phyloP scores from a whole-genome alignment of 2,329 filamentous ascomycete genomes.

The Reticulascus tulasneorum region DNA sequence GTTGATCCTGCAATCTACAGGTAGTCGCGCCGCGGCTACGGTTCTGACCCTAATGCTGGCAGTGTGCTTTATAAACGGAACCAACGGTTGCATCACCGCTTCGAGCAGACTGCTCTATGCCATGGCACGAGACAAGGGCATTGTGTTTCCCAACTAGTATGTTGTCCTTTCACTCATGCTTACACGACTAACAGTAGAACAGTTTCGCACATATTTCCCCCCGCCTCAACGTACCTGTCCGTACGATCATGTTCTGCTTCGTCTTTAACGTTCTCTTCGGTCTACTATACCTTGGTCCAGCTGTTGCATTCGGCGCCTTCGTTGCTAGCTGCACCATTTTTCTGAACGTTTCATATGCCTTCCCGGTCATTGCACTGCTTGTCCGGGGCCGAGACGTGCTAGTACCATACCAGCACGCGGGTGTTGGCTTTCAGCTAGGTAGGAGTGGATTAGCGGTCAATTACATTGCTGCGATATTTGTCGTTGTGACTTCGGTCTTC shows the following conservation, averaged over 20 bases:
- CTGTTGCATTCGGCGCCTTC: conserved; percentile 43
- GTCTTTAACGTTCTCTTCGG: conserved; percentile 41
- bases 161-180: neutral
- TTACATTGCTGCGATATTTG: conserved; percentile 27
- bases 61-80: conserved; percentile 23
- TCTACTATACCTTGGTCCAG: conserved; percentile 40
- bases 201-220: conserved; percentile 25
- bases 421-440: conserved; percentile 25
- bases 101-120: conserved; percentile 35
- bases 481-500: conserved; percentile 34
- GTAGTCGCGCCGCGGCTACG: conserved; percentile 19
- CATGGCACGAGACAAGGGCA: conserved; percentile 31
- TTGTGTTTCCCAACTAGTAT: conserved; percentile 6
- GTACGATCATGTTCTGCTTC: conserved; percentile 35
- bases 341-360: conserved; percentile 40
- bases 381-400: conserved; percentile 30
- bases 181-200: neutral
- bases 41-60: conserved; percentile 24
- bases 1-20: conserved; percentile 27
- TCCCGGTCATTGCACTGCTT: conserved; percentile 35
- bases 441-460: conserved; percentile 25
- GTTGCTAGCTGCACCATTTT: conserved; percentile 41
- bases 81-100: conserved; percentile 27
- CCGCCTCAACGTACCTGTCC: conserved; percentile 36
- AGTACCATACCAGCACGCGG: conserved; percentile 19